phyloP scores from a whole-genome alignment of 2,329 filamentous ascomycete genomes.

The Fusarium brachygibbosum region DNA sequence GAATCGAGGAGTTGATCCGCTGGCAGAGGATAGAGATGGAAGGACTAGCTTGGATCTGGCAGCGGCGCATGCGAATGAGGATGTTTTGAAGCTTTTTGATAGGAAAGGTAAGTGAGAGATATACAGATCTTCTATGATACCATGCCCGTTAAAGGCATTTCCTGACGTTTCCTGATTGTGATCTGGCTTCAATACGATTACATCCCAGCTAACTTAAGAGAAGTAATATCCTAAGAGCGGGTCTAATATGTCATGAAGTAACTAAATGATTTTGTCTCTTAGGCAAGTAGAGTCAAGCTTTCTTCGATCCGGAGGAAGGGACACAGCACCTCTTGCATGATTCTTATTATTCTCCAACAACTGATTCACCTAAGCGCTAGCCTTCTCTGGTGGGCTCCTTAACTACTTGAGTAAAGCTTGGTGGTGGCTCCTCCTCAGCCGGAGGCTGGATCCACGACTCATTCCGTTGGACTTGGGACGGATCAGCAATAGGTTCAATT shows the following conservation, averaged over 20 bases:
- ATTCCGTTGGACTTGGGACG: not conserved
- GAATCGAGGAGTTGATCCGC: constrained; percentile 21
- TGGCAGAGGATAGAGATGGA: constrained; percentile 34
- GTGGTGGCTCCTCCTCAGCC: constrained; percentile 5
- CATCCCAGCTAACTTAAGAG: not conserved
- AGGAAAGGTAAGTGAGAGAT: not conserved
- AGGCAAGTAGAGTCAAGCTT: too few species aligned
- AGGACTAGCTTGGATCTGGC: constrained; percentile 28
- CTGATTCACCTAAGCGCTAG: not conserved
- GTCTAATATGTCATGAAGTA: too few species aligned
- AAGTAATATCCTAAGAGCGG: too few species aligned
- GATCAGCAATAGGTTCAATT: not conserved
- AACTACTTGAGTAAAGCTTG: constrained; percentile 16
- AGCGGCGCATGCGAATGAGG: constrained; percentile 4
- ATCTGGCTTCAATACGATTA: not conserved
- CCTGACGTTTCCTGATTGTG: not conserved
- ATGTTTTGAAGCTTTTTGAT: constrained; percentile 31
- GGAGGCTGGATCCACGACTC: constrained; percentile 28
- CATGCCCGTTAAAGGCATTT: not conserved
- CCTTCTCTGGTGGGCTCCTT: not conserved
- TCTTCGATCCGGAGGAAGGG: too few species aligned
- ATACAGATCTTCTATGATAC: not conserved
- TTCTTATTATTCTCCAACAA: not conserved
- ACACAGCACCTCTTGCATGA: too few species aligned
- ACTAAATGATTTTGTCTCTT: too few species aligned